phyloP scores from a whole-genome alignment of 225 moss, liverwort and hornwort species.

The Neckera pumila region DNA sequence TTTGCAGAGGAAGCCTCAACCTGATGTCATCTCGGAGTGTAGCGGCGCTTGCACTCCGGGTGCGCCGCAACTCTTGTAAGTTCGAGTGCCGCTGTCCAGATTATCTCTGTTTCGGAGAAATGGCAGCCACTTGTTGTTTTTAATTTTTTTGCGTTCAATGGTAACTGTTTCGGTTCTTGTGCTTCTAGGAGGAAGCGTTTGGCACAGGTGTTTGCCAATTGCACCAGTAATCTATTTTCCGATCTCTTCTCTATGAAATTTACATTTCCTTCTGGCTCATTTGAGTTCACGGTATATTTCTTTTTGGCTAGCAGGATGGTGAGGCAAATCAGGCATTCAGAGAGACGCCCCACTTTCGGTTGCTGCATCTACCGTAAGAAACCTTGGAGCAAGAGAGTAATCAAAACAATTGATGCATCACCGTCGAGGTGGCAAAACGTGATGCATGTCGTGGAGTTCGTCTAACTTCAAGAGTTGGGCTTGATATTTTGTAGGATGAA shows the following conservation, averaged over 20 bases:
- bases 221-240: not conserved
- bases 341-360: not conserved
- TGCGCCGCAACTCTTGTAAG: not conserved
- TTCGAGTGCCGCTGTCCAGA: not conserved
- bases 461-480: not conserved
- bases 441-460: not conserved
- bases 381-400: not conserved
- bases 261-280: not conserved
- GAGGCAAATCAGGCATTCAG: not conserved
- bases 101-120: not conserved
- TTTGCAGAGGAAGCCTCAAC: not conserved
- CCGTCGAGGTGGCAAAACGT: not conserved
- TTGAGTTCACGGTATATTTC: not conserved
- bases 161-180: not conserved
- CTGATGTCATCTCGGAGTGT: not conserved
- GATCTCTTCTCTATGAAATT: not conserved
- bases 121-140: rapidly evolving
- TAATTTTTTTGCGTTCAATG: not conserved
- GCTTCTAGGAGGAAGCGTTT: not conserved
- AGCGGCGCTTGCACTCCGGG: not conserved
- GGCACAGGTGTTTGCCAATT: not conserved
- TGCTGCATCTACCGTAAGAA: not conserved
- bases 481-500: not conserved
- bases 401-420: not conserved
- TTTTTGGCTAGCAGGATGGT: not conserved